Evolutionary conservation across 2,329 filamentous ascomycete genomes (phyloP), one percentile per base, ranked within the genome.

Genomic region (Coniochaeta hoffmannii): DNA sequence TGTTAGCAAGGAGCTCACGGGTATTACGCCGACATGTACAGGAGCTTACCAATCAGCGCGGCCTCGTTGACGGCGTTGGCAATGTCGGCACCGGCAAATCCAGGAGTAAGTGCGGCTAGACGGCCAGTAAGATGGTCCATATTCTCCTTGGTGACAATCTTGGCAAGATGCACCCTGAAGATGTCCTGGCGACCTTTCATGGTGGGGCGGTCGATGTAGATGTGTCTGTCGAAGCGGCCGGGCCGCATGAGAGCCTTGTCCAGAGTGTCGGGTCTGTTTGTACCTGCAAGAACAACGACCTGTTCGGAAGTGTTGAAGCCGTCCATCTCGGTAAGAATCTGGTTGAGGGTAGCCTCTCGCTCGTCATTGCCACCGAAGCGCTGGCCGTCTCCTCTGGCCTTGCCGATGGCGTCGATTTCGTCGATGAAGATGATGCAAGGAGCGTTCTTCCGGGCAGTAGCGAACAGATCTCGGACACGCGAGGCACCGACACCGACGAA

Each of bases 401-500:
- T 90, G 64, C 94, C 94, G 65, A 99, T 97, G 56, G 94, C 94
- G 70, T 99, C 94, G 64, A 99, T 99, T 73, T 99, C 94, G 68
- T 99, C 94, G 62, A 99, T 97, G 77, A 99, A 99, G 72, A 99
- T 95, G 72, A 99, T 99, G 74, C 94, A 99, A 3, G 94, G 94
- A 0, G 94, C 89, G 72, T 90, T 96, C 78, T 97, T 97, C 57
- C 94, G 85, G 17, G 94, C 94, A 64, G 90, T 96, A 56, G 90
- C 86, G 66, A 99, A 99, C 53, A 99, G 76, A 71, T 99, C 94
- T 64, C 94, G 86, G 53, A 99, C 94, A 72, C 94, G 85, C 30
- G 93, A 97, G 19, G 94, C 90, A 72, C 94, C 94, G 58, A 99
- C 94, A 83, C 94, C 94, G 53, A 99, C 94, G 69, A 99, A 99